A percentile compares a stretch with the other conserved stretches of the same genome.
Conservation (phyloP, 2,329 filamentous ascomycete species). For the Chaetomium strumarium region DNA sequence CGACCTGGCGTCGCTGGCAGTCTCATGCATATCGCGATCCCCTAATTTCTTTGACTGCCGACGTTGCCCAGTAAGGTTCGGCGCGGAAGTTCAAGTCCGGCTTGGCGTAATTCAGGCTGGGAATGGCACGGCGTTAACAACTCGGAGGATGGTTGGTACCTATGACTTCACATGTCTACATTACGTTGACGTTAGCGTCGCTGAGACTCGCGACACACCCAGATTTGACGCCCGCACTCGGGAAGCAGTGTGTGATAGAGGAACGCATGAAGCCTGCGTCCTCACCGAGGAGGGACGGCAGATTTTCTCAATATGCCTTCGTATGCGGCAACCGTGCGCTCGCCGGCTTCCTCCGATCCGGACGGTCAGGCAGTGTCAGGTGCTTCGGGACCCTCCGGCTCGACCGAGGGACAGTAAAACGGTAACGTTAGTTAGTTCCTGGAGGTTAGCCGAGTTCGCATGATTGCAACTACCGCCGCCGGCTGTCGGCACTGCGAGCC, state of each 20-base stretch:
- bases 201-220: background rate
- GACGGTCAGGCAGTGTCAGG: background rate
- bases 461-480: background rate
- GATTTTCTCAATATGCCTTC: background rate
- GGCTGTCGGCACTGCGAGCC: slow-evolving; percentile 2
- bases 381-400: background rate
- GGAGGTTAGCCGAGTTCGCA: too few species aligned
- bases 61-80: background rate
- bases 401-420: background rate
- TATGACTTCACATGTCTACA: too few species aligned
- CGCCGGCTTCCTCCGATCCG: slow-evolving; percentile 2
- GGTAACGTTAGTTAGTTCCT: too few species aligned
- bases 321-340: slow-evolving; percentile 3
- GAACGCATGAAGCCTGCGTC: background rate
- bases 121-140: background rate
- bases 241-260: background rate
- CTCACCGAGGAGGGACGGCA: background rate
- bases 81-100: slow-evolving; percentile 2
- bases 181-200: background rate
- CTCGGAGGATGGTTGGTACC: background rate
- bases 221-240: slow-evolving; percentile 1
- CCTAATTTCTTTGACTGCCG: too few species aligned
- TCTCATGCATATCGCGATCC: slow-evolving; percentile 4
- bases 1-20: too few species aligned
- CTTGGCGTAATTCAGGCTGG: slow-evolving; percentile 5